phyloP scores from a whole-genome alignment of 2,329 filamentous ascomycete species.

The Podosphaera fusca region DNA sequence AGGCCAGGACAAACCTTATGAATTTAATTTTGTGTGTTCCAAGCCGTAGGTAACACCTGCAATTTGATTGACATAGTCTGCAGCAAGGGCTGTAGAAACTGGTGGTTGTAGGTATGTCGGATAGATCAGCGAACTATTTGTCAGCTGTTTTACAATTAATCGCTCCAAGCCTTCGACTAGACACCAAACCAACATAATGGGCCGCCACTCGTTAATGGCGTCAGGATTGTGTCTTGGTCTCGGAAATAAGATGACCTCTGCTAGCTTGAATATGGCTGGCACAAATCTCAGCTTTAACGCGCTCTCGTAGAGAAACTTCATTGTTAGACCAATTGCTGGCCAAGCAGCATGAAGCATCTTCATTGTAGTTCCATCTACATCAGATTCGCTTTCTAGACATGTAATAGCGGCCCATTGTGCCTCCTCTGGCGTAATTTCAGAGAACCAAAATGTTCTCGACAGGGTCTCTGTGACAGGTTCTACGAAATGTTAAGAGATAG shows the following conservation, averaged over 20 bases:
- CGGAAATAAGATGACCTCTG: not conserved
- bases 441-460: not conserved
- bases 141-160: not conserved
- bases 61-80: too few species aligned
- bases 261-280: not conserved
- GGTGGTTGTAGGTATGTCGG: too few species aligned
- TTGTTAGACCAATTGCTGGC: not conserved
- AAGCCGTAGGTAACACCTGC: too few species aligned
- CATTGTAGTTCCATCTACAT: not conserved
- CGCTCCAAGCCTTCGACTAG: not conserved
- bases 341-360: not conserved
- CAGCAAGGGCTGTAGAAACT: too few species aligned
- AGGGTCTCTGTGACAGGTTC: not conserved
- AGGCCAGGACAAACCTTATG: too few species aligned
- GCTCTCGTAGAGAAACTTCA: not conserved
- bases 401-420: not conserved
- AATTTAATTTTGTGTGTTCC: too few species aligned
- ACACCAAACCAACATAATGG: not conserved
- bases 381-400: not conserved
- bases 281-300: not conserved
- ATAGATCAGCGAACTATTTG: not conserved
- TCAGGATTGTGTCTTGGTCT: not conserved
- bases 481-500: not conserved
- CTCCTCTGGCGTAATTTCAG: not conserved
- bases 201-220: not conserved